Percentiles rank a stretch among this genome's conserved stretches.
Evolutionary conservation across 805 yeast species (phyloP).

Genomic region (Candida ovalis): DNA sequence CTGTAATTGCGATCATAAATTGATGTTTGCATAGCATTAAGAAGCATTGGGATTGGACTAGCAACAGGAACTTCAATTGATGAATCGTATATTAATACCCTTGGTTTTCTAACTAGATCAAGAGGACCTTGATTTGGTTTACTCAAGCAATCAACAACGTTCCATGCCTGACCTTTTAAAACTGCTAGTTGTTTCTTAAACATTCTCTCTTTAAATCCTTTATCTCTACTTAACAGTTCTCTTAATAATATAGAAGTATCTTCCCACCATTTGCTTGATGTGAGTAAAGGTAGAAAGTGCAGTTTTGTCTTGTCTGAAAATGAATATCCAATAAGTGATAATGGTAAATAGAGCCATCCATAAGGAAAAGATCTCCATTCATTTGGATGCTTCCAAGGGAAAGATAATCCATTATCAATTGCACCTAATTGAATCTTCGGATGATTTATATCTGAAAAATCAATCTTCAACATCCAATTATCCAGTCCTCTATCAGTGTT

Average conservation of each 20-base stretch:
- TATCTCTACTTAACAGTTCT: slow-evolving; percentile 48
- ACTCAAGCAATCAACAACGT: slow-evolving; percentile 63
- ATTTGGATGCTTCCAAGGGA: slow-evolving; percentile 82
- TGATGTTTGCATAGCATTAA: slow-evolving; percentile 44
- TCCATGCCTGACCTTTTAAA: slow-evolving; percentile 74
- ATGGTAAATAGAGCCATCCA: slow-evolving; percentile 73
- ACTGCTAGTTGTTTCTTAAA: slow-evolving; percentile 68
- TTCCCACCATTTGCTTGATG: slow-evolving; percentile 71
- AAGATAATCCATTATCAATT: slow-evolving; percentile 69
- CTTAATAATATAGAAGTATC: slow-evolving; percentile 45
- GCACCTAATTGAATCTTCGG: slow-evolving; percentile 60
- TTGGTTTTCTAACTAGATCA: slow-evolving; percentile 57
- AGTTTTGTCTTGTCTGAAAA: slow-evolving; percentile 52
- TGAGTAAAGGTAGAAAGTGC: slow-evolving; percentile 54
- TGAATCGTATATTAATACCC: slow-evolving; percentile 58
- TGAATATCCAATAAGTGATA: slow-evolving; percentile 61
- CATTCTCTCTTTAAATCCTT: slow-evolving; percentile 61
- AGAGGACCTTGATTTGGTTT: slow-evolving; percentile 59
- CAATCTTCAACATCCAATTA: slow-evolving; percentile 70
- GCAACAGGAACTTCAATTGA: slow-evolving; percentile 53
- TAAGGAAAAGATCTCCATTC: slow-evolving; percentile 78
- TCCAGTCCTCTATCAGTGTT: slow-evolving; percentile 74
- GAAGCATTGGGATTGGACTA: slow-evolving; percentile 35
- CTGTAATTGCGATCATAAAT: slow-evolving; percentile 9
- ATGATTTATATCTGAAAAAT: slow-evolving; percentile 32